phyloP scores from a whole-genome alignment of 805 yeast genomes.

The Candida nitratophila region DNA sequence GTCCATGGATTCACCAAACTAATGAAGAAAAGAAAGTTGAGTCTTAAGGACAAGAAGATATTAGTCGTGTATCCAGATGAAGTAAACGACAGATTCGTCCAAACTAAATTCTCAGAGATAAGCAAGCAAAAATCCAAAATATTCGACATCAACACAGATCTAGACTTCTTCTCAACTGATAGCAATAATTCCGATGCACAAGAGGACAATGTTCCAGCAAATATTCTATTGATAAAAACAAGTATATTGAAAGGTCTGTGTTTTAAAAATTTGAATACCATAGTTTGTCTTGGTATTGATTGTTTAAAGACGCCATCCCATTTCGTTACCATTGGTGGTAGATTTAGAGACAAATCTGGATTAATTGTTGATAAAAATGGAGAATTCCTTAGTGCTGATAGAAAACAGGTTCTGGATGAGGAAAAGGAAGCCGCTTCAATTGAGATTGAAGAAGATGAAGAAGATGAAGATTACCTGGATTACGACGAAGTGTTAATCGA shows the following conservation, averaged over 20 bases:
- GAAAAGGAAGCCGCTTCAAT: background rate
- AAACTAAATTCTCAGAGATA: slow-evolving; percentile 7
- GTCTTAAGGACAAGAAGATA: slow-evolving; percentile 6
- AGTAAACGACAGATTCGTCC: slow-evolving; percentile 10
- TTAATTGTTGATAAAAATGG: slow-evolving; percentile 8
- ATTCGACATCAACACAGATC: slow-evolving; percentile 9
- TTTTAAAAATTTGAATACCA: slow-evolving; percentile 18
- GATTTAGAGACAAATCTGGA: slow-evolving; percentile 18
- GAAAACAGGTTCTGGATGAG: background rate
- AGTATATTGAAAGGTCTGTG: slow-evolving; percentile 20
- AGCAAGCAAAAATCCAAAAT: slow-evolving; percentile 5
- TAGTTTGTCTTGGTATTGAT: slow-evolving; percentile 26
- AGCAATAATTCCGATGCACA: background rate
- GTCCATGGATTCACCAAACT: slow-evolving; percentile 19
- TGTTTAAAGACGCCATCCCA: slow-evolving; percentile 15
- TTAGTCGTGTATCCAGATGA: slow-evolving; percentile 24
- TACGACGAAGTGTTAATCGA: background rate
- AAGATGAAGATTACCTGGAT: background rate
- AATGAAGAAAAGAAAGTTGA: slow-evolving; percentile 6
- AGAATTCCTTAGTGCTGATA: background rate
- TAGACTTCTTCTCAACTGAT: slow-evolving; percentile 5
- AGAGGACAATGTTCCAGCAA: slow-evolving; percentile 4
- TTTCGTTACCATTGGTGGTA: slow-evolving; percentile 19
- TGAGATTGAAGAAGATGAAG: background rate
- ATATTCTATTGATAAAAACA: slow-evolving; percentile 18